Evolutionary conservation across 306 rosid genomes (phyloP).

Genomic region (Senna siamea): DNA sequence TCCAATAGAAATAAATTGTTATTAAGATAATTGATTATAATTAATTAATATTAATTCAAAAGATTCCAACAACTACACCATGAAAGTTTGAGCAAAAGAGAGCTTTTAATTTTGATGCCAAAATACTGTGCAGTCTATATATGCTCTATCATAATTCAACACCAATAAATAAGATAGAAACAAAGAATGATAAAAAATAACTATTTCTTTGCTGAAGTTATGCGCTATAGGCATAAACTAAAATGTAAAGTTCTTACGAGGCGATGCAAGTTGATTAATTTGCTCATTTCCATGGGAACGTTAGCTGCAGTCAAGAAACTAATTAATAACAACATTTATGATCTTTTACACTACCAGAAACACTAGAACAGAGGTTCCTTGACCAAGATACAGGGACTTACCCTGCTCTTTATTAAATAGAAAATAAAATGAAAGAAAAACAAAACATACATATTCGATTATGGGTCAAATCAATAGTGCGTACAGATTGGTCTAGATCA

Average conservation of each 20-base stretch:
- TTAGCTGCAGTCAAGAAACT: constrained; percentile 65
- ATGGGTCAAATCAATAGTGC: constrained; percentile 82
- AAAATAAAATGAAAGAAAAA: constrained; percentile 27
- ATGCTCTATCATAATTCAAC: background rate
- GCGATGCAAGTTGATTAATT: constrained; percentile 77
- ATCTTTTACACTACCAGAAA: background rate
- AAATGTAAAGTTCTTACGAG: constrained; percentile 59
- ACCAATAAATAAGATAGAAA: background rate
- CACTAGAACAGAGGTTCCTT: constrained; percentile 25
- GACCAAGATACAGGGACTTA: constrained; percentile 9
- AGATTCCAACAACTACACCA: no score
- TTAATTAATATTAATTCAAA: no score
- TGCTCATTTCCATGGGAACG: constrained; percentile 77
- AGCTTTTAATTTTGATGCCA: constrained; percentile 6
- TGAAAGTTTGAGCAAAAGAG: constrained; percentile 21
- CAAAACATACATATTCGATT: constrained; percentile 71
- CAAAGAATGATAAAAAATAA: background rate
- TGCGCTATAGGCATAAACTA: constrained; percentile 30
- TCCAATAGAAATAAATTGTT: no score
- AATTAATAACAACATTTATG: background rate
- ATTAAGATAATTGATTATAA: no score
- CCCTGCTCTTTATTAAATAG: background rate
- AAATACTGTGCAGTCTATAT: constrained; percentile 6
- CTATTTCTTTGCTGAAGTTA: constrained; percentile 3
- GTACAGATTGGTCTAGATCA: constrained; percentile 76